Evolutionary conservation across 495 filamentous ascomycete species (phyloP).

Genomic region (Penicillium diatomitis): DNA sequence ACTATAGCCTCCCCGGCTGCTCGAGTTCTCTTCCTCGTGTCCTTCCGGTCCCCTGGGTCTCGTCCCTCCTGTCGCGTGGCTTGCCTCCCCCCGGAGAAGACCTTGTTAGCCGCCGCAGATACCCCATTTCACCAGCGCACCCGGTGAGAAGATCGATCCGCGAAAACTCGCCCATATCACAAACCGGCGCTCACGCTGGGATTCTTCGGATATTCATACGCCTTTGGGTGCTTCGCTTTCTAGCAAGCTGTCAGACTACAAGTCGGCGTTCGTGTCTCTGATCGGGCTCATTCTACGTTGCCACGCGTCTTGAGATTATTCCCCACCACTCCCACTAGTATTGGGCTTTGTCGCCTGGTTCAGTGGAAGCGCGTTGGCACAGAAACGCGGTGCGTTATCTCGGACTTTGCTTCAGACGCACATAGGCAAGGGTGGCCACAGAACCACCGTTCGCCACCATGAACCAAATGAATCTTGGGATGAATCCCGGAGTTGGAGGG

Average conservation of each 20-base stretch:
- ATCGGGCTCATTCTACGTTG: background rate
- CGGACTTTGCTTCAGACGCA: slow-evolving; percentile 15
- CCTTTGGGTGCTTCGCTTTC: background rate
- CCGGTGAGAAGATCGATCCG: slow-evolving; percentile 1
- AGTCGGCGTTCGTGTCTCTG: slow-evolving; percentile 5
- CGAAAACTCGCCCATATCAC: background rate
- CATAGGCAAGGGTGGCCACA: slow-evolving; percentile 31
- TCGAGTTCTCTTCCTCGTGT: slow-evolving; percentile 7
- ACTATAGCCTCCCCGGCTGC: slow-evolving; percentile 3
- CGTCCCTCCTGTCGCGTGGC: slow-evolving; percentile 54
- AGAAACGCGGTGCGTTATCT: slow-evolving; percentile 9
- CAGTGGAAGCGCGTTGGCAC: slow-evolving; percentile 33
- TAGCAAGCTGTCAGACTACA: background rate
- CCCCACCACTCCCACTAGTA: slow-evolving; percentile 17
- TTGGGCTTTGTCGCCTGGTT: slow-evolving; percentile 26
- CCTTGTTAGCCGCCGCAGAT: slow-evolving; percentile 5
- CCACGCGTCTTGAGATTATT: slow-evolving; percentile 13
- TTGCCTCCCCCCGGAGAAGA: slow-evolving; percentile 5
- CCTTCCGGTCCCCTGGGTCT: slow-evolving; percentile 34
- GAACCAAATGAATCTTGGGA: slow-evolving; percentile 66
- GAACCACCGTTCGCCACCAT: slow-evolving; percentile 40
- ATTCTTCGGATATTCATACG: slow-evolving; percentile 2
- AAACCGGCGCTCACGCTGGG: background rate
- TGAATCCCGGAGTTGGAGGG: slow-evolving; percentile 52
- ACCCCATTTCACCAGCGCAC: slow-evolving; percentile 7